Evolutionary conservation across 2,329 filamentous ascomycete genomes (phyloP), one percentile per base, ranked within the genome.

Genomic region (Epichloe sp.): DNA sequence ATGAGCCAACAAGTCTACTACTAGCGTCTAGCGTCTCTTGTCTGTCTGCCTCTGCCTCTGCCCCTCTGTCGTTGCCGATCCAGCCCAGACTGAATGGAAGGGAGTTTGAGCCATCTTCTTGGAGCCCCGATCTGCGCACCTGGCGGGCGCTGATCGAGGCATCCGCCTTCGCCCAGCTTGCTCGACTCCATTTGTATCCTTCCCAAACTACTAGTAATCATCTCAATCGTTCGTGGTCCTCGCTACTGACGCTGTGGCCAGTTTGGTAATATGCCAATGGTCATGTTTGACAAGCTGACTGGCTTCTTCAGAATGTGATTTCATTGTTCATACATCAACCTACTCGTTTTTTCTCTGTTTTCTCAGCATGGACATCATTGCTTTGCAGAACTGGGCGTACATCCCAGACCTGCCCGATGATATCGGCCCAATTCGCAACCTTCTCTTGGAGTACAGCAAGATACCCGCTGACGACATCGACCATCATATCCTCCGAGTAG

Each of bases 381-480:
- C 66, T 52, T 42, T 60, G 19, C 63, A 63, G 53, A 58, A 58
- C 50, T 70, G 68, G 68, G 62, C 63, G 49, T 70, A 67, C 46
- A 56, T 67, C 23, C 60, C 65, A 31, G 63, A 64, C 15, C 60
- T 67, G 37, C 70, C 70, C 10, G 55, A 63, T 40, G 65, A 68
- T 47, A 65, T 68, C 49, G 63, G 60, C 26, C 62, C 66, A 14
- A 60, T 66, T 35, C 63, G 63, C 49, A 60, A 65, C 34, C 59
- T 72, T 37, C 65, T 72, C 35, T 57, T 65, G 43, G 56, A 59
- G 1, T 72, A 72, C 56, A 70, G 69, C 58, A 59, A 61, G 48
- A 66, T 72, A 19, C 60, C 67, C 3, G 55, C 57, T 10, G 55
- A 57, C 7, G 61, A 70, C 10, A 53, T 72, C 8, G 64, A 71